Percentiles rank a stretch among this genome's conserved stretches.
These are phyloP conservation scores for Gastrolobium bilobum DNA, from an alignment of 306 rosid species.

Conservation along the genomic window DNA sequence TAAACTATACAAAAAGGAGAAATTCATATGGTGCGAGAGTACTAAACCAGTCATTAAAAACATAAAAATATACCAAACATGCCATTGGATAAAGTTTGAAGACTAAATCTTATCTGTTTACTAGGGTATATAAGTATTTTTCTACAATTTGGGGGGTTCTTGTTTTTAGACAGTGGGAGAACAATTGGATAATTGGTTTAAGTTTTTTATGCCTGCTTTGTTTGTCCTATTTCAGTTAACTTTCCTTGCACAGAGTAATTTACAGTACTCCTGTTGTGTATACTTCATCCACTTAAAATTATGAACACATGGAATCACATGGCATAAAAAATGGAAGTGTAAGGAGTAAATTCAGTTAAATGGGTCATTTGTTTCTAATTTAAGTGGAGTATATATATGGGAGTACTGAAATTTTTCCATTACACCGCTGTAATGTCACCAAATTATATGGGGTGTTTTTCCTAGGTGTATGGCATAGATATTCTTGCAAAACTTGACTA, in stretches of 20 bases:
- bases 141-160: not conserved
- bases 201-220: too few species aligned
- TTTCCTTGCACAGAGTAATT: too few species aligned
- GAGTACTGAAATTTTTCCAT: too few species aligned
- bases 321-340: too few species aligned
- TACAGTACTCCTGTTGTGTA: too few species aligned
- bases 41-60: not conserved
- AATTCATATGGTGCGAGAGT: not conserved
- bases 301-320: too few species aligned
- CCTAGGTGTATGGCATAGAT: not conserved
- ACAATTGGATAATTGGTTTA: slow-evolving; percentile 9
- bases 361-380: too few species aligned
- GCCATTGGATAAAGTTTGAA: not conserved
- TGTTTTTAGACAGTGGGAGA: not conserved
- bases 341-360: too few species aligned
- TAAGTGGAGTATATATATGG: too few species aligned
- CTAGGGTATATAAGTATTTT: not conserved
- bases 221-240: not conserved
- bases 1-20: not conserved
- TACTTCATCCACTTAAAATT: too few species aligned
- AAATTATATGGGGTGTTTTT: slow-evolving; percentile 22
- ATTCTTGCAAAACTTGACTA: not conserved
- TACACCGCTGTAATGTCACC: not conserved
- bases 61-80: not conserved
- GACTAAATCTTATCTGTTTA: not conserved